Evolutionary conservation across 441 rosid genomes (phyloP), one percentile per base, ranked within the genome.

Genomic region (Mallotus japonicus): DNA sequence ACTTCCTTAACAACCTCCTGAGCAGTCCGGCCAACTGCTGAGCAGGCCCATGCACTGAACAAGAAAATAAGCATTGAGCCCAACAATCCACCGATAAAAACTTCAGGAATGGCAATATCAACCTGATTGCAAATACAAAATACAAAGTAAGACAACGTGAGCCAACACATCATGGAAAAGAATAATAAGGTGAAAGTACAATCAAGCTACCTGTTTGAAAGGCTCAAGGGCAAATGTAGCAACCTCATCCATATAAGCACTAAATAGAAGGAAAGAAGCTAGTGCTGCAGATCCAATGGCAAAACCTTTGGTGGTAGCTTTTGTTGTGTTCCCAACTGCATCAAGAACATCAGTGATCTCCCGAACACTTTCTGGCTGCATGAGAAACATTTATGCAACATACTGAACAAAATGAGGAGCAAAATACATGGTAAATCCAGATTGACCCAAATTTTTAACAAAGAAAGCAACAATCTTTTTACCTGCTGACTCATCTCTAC

Each of bases 401-500:
- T 61, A 51, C 32, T 32, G 34, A 20, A 56, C 17, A 64, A 62
- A 65, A 60, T 1, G 13, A 22, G 14, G 67, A 70, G 8, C 8
- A 40, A 77, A 49, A 40, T 24, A 28, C 57, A 79, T 53, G 47
- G 6, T 34, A 22, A 44, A 17, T 24, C 66, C 22, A 16, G 46
- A 54, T 24, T 56, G 19, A 62, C 14, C 34, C 40, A 40, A 11
- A 37, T 20, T 42, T 37, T 42, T 60, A 50, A 49, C 60, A 34
- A 74, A 63, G 44, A 71, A 82, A 59, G 54, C 20, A 53, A 67
- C 63, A 62, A 78, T 28, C 51, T 46, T 50, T 40, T 83, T 82
- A 95, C 99, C 97, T 93, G 99, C 81, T 91, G 97, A 85, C 98
- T 93, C 99, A 95, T 93, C 92, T 95, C 99, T 12, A 93, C 98